These are phyloP conservation scores for Petunia hybrid DNA, from an alignment of 305 asterid genomes.

Conservation along the genomic window DNA sequence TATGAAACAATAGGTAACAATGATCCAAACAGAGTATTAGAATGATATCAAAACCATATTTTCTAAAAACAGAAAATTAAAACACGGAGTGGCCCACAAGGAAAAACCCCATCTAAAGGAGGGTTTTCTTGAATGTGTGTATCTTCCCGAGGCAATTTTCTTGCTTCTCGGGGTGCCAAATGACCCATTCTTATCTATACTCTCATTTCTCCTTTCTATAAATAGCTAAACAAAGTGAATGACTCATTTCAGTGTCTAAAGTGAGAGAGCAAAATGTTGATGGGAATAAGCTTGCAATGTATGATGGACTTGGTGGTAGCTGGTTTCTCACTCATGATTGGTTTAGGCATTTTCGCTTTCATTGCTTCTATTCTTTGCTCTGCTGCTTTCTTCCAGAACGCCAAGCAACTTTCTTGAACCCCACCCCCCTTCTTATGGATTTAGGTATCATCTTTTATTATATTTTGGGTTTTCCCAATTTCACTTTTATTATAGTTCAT, in stretches of 20 bases:
- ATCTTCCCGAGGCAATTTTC: neutral
- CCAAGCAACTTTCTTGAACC: conserved; percentile 72
- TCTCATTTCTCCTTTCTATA: neutral
- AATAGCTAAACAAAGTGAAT: neutral
- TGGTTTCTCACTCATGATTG: conserved; percentile 81
- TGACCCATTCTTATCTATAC: conserved; percentile 21
- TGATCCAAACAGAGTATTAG: no score
- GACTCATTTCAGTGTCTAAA: neutral
- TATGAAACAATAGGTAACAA: no score
- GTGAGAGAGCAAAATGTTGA: conserved; percentile 48
- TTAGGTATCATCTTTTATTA: neutral
- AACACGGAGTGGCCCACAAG: no score
- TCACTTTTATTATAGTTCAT: neutral
- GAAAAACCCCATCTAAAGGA: no score
- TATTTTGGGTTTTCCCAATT: neutral
- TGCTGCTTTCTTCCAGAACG: conserved; percentile 85
- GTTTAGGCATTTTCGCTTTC: conserved; percentile 77
- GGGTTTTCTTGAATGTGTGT: no score
- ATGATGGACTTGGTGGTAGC: conserved; percentile 82
- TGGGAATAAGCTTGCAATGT: conserved; percentile 65
- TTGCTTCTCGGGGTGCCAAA: conserved; percentile 28
- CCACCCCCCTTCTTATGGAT: conserved; percentile 1
- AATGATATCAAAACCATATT: no score
- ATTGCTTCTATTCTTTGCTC: conserved; percentile 84
- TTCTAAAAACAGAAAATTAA: no score